These are phyloP conservation scores for Kwoniella sp. DNA, from an alignment of 768 basidiomycete genomes.

Conservation along the genomic window DNA sequence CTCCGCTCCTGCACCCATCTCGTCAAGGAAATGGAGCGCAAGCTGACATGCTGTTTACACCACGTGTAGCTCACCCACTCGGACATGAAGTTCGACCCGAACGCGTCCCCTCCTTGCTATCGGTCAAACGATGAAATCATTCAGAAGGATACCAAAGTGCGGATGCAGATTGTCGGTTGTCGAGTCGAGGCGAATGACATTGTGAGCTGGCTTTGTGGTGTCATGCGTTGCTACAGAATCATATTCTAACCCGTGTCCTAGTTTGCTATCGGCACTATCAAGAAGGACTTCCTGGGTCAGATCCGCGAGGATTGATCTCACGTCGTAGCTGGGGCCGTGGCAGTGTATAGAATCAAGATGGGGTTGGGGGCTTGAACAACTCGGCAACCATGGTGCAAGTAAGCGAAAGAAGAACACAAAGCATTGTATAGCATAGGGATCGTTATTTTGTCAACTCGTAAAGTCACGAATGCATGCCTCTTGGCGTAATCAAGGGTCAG, in stretches of 20 bases:
- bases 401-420: neutral
- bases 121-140: conserved; percentile 73
- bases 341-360: neutral
- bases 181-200: conserved; percentile 97
- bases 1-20: too few relatives aligned
- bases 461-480: neutral
- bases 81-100: conserved; percentile 91
- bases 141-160: conserved; percentile 84
- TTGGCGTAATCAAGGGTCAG: neutral
- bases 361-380: too few relatives aligned
- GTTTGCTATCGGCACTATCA: conserved; percentile 98
- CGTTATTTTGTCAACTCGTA: too few relatives aligned
- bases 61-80: conserved; percentile 74
- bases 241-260: conserved; percentile 44
- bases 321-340: neutral
- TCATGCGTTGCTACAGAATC: too few relatives aligned
- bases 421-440: too few relatives aligned
- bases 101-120: conserved; percentile 94
- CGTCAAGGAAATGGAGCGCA: too few relatives aligned
- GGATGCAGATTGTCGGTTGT: conserved; percentile 96
- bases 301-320: conserved; percentile 52
- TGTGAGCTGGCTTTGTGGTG: conserved; percentile 57
- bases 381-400: too few relatives aligned
- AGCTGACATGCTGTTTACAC: too few relatives aligned
- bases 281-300: conserved; percentile 94